Evolutionary conservation across 768 basidiomycete species (phyloP).

Genomic region (Hortiboletus flavorubellus): DNA sequence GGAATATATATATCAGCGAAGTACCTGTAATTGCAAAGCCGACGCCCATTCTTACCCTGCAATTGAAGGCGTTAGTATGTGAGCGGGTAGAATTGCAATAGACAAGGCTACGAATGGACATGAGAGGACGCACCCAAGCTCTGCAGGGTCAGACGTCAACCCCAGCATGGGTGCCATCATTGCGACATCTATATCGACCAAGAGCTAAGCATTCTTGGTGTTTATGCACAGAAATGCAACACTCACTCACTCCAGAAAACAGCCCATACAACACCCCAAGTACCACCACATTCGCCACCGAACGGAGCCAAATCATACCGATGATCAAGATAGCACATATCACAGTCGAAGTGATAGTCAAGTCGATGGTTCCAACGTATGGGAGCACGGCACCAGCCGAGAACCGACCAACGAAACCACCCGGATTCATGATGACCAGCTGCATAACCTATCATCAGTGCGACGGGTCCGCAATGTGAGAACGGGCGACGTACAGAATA

Average conservation of each 20-base stretch:
- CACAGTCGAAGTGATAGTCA: slow-evolving; percentile 36
- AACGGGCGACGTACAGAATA: slow-evolving; percentile 41
- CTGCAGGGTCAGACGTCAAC: slow-evolving; percentile 44
- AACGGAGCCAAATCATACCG: slow-evolving; percentile 41
- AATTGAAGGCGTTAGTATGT: neutral
- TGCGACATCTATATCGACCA: slow-evolving; percentile 30
- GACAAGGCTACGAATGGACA: too few species aligned
- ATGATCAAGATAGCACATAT: slow-evolving; percentile 40
- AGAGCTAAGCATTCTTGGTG: neutral
- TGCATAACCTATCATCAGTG: slow-evolving; percentile 18
- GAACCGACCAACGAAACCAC: slow-evolving; percentile 46
- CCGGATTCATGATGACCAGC: slow-evolving; percentile 52
- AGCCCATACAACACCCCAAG: slow-evolving; percentile 48
- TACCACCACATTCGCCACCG: slow-evolving; percentile 36
- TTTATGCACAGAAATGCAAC: neutral
- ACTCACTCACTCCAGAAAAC: slow-evolving; percentile 45
- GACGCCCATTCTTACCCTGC: slow-evolving; percentile 42
- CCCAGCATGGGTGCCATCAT: slow-evolving; percentile 44
- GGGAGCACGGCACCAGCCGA: slow-evolving; percentile 39
- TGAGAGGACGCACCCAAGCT: slow-evolving; percentile 43
- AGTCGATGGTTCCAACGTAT: slow-evolving; percentile 43
- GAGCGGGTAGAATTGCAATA: neutral
- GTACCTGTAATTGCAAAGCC: slow-evolving; percentile 43
- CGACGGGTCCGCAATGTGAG: neutral
- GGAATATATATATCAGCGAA: slow-evolving; percentile 1